Evolutionary conservation across 352 stramenopile genomes (phyloP).

Genomic region (Phytophthora fragariae): DNA sequence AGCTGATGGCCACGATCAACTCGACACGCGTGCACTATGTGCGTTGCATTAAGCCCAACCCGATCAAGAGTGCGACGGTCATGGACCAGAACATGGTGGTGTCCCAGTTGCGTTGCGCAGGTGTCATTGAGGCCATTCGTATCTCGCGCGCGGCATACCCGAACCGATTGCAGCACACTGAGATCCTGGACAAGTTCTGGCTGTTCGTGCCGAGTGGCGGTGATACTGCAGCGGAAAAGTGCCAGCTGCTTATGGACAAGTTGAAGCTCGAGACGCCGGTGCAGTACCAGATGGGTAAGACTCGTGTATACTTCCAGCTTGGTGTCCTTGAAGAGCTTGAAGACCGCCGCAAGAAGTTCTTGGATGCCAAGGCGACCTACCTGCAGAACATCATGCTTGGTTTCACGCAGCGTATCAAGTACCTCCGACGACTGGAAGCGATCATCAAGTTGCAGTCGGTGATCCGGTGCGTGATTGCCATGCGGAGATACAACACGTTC

Average conservation of each 20-base stretch:
- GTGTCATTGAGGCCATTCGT: slow-evolving; percentile 99
- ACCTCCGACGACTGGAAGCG: slow-evolving; percentile 73
- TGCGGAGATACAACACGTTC: slow-evolving; percentile 89
- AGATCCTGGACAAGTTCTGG: slow-evolving; percentile 87
- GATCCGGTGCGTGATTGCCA: slow-evolving; percentile 81
- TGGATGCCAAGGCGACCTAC: slow-evolving; percentile 82
- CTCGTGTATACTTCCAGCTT: slow-evolving; percentile 89
- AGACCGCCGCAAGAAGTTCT: slow-evolving; percentile 86
- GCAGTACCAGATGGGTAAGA: slow-evolving; percentile 89
- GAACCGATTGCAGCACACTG: slow-evolving; percentile 94
- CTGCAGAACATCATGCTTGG: slow-evolving; percentile 83
- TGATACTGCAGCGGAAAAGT: slow-evolving; percentile 67
- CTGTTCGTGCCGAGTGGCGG: slow-evolving; percentile 77
- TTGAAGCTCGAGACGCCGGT: slow-evolving; percentile 73
- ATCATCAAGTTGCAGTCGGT: slow-evolving; percentile 90
- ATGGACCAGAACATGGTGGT: slow-evolving; percentile 95
- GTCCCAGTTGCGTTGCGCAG: slow-evolving; percentile 97
- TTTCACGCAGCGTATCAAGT: slow-evolving; percentile 81
- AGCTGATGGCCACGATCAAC: slow-evolving; percentile 97
- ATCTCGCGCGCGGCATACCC: slow-evolving; percentile 99
- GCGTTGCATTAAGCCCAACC: slow-evolving; percentile 99
- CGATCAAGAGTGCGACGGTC: slow-evolving; percentile 91
- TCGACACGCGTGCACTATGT: slow-evolving; percentile 98
- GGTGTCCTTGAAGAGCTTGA: slow-evolving; percentile 88
- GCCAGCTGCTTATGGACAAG: slow-evolving; percentile 83